Conservation (phyloP, 2,329 filamentous ascomycete species). For the Decorospora gaudefroyi region DNA sequence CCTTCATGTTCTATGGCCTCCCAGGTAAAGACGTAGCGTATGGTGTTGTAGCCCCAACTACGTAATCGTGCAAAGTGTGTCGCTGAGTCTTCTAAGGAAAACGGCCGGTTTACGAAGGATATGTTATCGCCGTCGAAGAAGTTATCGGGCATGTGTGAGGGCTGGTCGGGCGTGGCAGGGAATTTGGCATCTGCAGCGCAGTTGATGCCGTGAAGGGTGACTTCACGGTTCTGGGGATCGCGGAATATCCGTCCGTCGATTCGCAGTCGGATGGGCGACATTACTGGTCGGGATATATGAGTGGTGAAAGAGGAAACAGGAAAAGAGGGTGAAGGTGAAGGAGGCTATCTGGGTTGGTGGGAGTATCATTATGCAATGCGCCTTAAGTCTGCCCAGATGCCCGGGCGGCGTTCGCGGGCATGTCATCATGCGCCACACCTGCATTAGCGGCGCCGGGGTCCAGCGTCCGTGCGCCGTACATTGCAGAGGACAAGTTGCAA, state of each 20-base stretch:
- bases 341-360: constrained; percentile 4
- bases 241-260: constrained; percentile 87
- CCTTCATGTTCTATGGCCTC: constrained; percentile 95
- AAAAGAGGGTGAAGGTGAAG: neutral
- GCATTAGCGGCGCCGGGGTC: constrained; percentile 10
- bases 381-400: constrained; percentile 7
- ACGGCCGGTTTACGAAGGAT: constrained; percentile 85
- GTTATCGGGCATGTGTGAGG: constrained; percentile 74
- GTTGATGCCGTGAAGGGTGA: constrained; percentile 92
- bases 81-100: constrained; percentile 79
- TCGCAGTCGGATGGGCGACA: constrained; percentile 75
- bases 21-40: constrained; percentile 97
- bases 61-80: constrained; percentile 83
- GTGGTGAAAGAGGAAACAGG: neutral
- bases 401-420: constrained; percentile 2
- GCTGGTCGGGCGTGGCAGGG: constrained; percentile 77
- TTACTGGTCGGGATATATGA: constrained; percentile 45
- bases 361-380: too few relatives aligned
- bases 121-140: constrained; percentile 95
- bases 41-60: constrained; percentile 92
- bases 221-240: constrained; percentile 78
- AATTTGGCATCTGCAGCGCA: constrained; percentile 89
- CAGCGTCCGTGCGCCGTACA: constrained; percentile 1
- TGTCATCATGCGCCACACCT: constrained; percentile 8
- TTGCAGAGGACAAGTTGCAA: constrained; percentile 18